These are phyloP conservation scores for Kodamaea nitidulidarum DNA, from an alignment of 805 yeast genomes.

Conservation along the genomic window DNA sequence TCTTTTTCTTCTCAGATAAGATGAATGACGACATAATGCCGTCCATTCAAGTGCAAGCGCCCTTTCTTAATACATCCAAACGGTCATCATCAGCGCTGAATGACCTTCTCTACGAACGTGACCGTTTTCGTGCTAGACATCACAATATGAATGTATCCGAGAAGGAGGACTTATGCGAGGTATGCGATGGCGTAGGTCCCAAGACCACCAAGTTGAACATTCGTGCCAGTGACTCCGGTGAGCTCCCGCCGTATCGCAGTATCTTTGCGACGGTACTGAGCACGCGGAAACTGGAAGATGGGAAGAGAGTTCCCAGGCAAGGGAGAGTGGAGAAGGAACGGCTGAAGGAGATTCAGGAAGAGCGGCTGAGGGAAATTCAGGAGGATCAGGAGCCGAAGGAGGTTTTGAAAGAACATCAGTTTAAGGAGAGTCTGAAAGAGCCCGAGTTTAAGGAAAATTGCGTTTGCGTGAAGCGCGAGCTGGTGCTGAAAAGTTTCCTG, in stretches of 20 bases:
- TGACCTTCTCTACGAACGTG: slow-evolving; percentile 37
- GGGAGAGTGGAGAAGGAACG: no score
- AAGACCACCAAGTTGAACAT: slow-evolving; percentile 36
- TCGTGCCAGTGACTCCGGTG: slow-evolving; percentile 8
- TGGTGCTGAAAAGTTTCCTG: no score
- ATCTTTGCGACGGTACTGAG: slow-evolving; percentile 3
- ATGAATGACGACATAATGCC: slow-evolving; percentile 6
- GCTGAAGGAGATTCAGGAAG: no score
- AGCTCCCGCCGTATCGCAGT: not conserved
- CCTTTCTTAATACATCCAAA: slow-evolving; percentile 19
- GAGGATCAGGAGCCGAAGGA: no score
- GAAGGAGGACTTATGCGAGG: slow-evolving; percentile 21
- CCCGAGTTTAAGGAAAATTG: no score
- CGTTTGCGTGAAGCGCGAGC: no score
- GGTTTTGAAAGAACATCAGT: no score
- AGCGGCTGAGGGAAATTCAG: no score
- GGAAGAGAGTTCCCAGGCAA: no score
- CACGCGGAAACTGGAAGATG: no score
- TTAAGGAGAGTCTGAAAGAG: no score
- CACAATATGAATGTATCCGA: slow-evolving; percentile 26
- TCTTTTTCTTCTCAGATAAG: slow-evolving; percentile 1
- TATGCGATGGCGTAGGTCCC: slow-evolving; percentile 32
- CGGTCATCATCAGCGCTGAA: slow-evolving; percentile 39
- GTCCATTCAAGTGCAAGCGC: slow-evolving; percentile 7
- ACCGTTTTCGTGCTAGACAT: slow-evolving; percentile 38